Base-by-base conservation (phyloP, 2,329 filamentous ascomycete genomes). In the Aaosphaeria pasadenensis region DNA sequence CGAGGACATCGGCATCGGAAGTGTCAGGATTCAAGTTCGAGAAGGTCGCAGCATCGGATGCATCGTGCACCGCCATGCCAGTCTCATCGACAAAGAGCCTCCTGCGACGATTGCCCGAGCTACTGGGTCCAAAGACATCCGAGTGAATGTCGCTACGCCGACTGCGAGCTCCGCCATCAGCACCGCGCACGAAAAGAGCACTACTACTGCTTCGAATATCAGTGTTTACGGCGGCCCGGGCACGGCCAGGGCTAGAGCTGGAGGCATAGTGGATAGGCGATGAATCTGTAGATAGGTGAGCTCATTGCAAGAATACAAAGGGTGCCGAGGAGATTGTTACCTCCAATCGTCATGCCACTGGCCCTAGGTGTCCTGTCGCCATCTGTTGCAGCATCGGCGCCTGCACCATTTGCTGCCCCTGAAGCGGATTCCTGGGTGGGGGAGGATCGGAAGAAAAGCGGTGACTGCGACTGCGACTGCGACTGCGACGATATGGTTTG, bases 201-300 rank as follows among this genome's bases (percentile, higher is more conserved):
- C 91, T 96, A 74, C 86, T 90, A 64, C 90, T 89, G 69, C 88
- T 95, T 58, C 83, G 83, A 52, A 89, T 77, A 65, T 92, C 85
- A 45, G 88, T 86, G 55, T 86, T 84, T 44, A 77, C 75, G 43
- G 81, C 77, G 54, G 81, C 72, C 45, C 74, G 72, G 44, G 65
- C 77, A 63, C 83, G 83, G n/a, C 83, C 85, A 29, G 90, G 89
- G 64, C 89, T 95, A 35, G 92, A 96, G 71, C 90, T 96, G 33
- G 90, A 85, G 48, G 89, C 89, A 67, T 96, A 97, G 68, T 86
- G 84, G 57, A 97, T 89, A 1, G 92, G 92, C 1, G 92, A 97
- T 0, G 92, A 97, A 63, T 91, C 92, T 96, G 57, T 11, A 30
- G 39, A 43, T 32, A 28, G 17, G 17, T 31, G 2, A 31, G 9